Conservation (phyloP, 441 rosid genomes). For the Pelargonium citronellum region DNA sequence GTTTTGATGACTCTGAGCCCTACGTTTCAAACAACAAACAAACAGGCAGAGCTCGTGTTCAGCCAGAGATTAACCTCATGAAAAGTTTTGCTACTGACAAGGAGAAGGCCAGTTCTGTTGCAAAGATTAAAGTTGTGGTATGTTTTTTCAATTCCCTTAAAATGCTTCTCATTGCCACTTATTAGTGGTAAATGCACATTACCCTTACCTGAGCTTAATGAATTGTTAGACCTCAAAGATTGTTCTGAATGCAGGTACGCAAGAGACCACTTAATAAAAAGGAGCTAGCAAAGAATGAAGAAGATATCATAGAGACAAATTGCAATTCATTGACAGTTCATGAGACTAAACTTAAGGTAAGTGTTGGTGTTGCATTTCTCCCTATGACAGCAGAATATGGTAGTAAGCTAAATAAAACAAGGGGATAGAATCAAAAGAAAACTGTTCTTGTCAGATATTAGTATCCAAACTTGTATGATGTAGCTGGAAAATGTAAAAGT, state of each 20-base stretch:
- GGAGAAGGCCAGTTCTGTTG: slow-evolving; percentile 78
- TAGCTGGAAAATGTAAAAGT: not conserved
- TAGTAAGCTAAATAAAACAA: not conserved
- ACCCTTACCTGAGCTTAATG: not conserved
- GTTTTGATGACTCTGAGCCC: slow-evolving; percentile 78
- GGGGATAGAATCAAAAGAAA: not conserved
- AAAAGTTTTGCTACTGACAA: slow-evolving; percentile 76
- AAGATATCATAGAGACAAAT: slow-evolving; percentile 79
- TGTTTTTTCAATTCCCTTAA: slow-evolving; percentile 22
- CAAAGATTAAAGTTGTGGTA: slow-evolving; percentile 99
- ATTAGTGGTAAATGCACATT: not conserved
- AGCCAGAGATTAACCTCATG: slow-evolving; percentile 60
- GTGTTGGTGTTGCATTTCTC: slow-evolving; percentile 14
- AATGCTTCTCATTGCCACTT: not conserved
- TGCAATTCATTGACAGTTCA: slow-evolving; percentile 75
- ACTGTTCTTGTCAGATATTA: not conserved
- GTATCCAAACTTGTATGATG: slow-evolving; percentile 1
- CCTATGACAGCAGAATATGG: not conserved
- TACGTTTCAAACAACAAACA: slow-evolving; percentile 50
- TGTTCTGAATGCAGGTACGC: slow-evolving; percentile 65
- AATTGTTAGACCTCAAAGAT: not conserved
- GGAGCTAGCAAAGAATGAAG: slow-evolving; percentile 85
- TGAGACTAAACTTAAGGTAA: slow-evolving; percentile 93
- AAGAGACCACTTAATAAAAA: slow-evolving; percentile 95
- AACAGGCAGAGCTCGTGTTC: slow-evolving; percentile 52